Evolutionary conservation across 2,329 filamentous ascomycete genomes (phyloP), one percentile per base, ranked within the genome.

Genomic region (Chaetomiaceae sp.): DNA sequence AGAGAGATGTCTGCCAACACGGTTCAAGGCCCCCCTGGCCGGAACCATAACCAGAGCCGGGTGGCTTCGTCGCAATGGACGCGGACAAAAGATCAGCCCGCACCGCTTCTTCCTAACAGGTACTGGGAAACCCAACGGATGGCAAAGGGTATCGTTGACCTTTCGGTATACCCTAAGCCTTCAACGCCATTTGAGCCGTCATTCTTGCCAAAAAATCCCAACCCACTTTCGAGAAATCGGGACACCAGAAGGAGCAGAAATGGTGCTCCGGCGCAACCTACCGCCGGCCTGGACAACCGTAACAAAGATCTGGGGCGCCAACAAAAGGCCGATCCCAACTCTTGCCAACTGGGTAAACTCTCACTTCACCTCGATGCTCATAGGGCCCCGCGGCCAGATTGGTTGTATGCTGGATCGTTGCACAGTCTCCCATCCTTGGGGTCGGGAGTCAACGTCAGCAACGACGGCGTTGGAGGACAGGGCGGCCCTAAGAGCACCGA

Each of bases 371-470:
- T 53, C 3, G 37, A 5, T 2, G 18, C 21, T 7, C 32, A 46
- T 8, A n/a, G 14, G 14, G 34, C 44, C 21, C 56, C 56, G 5
- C 50, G 38, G 5, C 53, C 53, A 2, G n/a, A 58, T 16, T 33
- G 2, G 16, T 27, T 53, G 27, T 60, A 44, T 6, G 4, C 37
- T 5, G 56, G 54, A 4, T 60, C 58, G 8, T n/a, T 20, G 3
- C 25, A 29, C 30, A 60, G 55, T 36, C 41, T 51, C 4, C 50
- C 48, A 3, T 50, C 50, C 5, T 27, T 49, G 4, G 43, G 51
- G 1, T 53, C 54, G 4, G 40, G 34, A 7, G 38, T 55, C 21
- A 16, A 47, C 13, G 27, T 48, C 21, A 54, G 54, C 38, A 46
- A 57, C 36, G 21, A 6, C 14, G 50, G 32, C 23, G 5, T 46